Conservation (phyloP, 495 filamentous ascomycete genomes). For the Xylaria telfairii region DNA sequence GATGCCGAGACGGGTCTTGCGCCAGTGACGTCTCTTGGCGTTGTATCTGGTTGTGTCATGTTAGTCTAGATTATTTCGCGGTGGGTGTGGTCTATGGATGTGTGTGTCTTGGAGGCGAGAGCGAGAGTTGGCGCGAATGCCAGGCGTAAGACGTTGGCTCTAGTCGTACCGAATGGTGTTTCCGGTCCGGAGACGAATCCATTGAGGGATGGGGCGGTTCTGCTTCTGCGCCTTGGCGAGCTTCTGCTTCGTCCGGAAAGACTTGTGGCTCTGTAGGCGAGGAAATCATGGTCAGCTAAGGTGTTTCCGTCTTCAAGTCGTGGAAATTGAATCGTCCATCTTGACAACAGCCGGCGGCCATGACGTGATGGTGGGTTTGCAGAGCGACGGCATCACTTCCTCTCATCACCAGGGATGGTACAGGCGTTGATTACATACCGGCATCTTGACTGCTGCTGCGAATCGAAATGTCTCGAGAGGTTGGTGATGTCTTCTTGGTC, state of each 20-base stretch:
- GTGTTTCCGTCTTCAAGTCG: slow-evolving; percentile 1
- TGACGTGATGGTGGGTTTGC: background rate
- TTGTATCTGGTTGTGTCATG: slow-evolving; percentile 78
- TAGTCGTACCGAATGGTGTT: slow-evolving; percentile 94
- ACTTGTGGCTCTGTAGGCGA: slow-evolving; percentile 85
- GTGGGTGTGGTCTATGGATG: slow-evolving; percentile 4
- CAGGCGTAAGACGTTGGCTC: background rate
- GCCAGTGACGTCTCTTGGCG: slow-evolving; percentile 99
- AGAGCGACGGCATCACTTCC: background rate
- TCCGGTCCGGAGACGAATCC: slow-evolving; percentile 96
- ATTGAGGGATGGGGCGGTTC: slow-evolving; percentile 99
- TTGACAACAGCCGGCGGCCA: background rate
- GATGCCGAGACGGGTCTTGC: slow-evolving; percentile 99
- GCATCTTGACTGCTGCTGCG: slow-evolving; percentile 75
- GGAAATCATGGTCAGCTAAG: slow-evolving; percentile 27
- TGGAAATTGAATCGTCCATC: background rate
- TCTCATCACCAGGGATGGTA: background rate
- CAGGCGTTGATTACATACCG: slow-evolving; percentile 62
- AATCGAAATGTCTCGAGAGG: slow-evolving; percentile 47
- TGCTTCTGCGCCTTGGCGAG: slow-evolving; percentile 99
- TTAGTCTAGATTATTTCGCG: background rate
- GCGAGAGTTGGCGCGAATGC: slow-evolving; percentile 4
- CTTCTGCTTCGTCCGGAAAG: slow-evolving; percentile 99
- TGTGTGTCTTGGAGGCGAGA: background rate
- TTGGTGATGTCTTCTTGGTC: slow-evolving; percentile 46